Evolutionary conservation across 1,284 basidiomycete genomes (phyloP), one percentile per base, ranked within the genome.

Genomic region (Pholiota adiposa): DNA sequence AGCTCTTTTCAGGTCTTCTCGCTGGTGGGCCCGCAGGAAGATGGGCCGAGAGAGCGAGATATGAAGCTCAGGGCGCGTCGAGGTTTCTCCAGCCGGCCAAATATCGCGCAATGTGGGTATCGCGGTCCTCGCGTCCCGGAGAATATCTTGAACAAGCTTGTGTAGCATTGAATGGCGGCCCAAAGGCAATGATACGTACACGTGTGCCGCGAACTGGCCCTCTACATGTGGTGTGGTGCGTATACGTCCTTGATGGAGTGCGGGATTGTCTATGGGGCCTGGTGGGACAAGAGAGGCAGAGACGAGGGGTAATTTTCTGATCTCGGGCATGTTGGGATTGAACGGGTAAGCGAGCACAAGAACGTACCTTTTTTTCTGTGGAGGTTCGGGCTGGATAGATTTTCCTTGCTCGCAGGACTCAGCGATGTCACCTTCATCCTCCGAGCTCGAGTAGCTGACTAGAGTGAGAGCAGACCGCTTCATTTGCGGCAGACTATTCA

Each of bases 171-270:
- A 77, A 31, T 67, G 71, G 40, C 65, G 73, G 14, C 77, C 71
- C 27, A 91, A 58, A 21, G 71, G 61, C 54, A 93, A 67, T 2
- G 88, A 83, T 9, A 92, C 78, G 70, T 90, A 94, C 58, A 94
- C 81, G 74, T 93, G 85, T 14, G 88, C 80, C 1, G 88, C 85
- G 70, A 84, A 94, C 70, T 93, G 91, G 0, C 93, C 93, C 27
- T 93, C 89, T 9, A 92, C 83, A 67, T 93, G 90, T 0, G 92
- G 90, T 0, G 75, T 79, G 0, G 83, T 78, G n/a, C 93, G 83
- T 53, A 78, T 77, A n/a, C 93, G 83, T 14, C 93, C 93, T 75
- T 93, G 91, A 69, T 94, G 92, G 9, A 84, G 74, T 4, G 83
- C 74, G 2, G 92, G 91, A 65, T 90, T 74, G 69, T 92, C 89